These are phyloP conservation scores for Rubroboletus pulcherrimus DNA, from an alignment of 768 basidiomycete species.

Conservation along the genomic window DNA sequence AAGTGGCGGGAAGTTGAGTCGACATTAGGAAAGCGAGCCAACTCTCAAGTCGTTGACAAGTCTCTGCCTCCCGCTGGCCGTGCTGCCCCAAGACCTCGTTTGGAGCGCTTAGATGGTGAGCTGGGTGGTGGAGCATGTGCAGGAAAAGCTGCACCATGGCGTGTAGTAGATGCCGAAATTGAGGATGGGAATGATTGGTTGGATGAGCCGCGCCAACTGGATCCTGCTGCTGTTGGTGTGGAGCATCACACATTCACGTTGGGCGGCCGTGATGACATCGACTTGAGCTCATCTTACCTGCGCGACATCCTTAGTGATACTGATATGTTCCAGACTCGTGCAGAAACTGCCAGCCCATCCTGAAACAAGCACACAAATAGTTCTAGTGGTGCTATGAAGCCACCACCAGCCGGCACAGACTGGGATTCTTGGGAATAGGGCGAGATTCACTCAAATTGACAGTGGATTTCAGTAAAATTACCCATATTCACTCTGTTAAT, in stretches of 20 bases:
- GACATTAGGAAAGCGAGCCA: background rate
- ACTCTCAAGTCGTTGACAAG: background rate
- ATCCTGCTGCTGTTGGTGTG: background rate
- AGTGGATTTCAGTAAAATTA: background rate
- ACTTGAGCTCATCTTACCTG: background rate
- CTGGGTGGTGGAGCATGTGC: background rate
- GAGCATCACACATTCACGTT: background rate
- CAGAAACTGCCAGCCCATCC: background rate
- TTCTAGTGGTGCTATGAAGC: background rate
- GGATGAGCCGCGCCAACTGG: background rate
- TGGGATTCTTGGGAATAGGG: background rate
- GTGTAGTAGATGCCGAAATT: background rate
- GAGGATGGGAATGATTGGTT: background rate
- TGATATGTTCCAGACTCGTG: background rate
- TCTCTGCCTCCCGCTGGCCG: background rate
- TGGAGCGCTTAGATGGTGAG: background rate
- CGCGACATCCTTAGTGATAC: background rate
- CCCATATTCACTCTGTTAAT: background rate
- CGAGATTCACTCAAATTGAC: background rate
- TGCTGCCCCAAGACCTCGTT: background rate
- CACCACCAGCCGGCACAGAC: background rate
- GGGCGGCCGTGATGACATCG: background rate
- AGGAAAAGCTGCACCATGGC: background rate
- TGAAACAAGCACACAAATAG: background rate
- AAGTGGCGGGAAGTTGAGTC: background rate